These are phyloP conservation scores for Cryphonectria nitschkei DNA, from an alignment of 2,329 filamentous ascomycete species.

Conservation along the genomic window DNA sequence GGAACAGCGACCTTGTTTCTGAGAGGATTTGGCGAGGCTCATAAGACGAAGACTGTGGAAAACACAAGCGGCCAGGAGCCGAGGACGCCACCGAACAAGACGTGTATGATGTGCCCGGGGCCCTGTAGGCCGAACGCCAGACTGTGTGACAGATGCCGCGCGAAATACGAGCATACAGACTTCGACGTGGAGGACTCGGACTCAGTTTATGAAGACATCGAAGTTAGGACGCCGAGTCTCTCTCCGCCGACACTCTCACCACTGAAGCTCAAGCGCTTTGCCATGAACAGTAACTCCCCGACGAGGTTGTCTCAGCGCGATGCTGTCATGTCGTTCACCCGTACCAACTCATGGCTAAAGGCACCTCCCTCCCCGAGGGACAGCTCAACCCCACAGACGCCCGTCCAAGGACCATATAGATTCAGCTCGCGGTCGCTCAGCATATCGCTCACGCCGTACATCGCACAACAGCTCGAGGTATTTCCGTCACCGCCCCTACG, in stretches of 20 bases:
- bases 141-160: conserved; percentile 14
- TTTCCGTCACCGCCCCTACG: conserved; percentile 10
- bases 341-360: not conserved
- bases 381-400: not conserved
- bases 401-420: not conserved
- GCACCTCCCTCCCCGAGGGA: not conserved
- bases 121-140: conserved; percentile 1
- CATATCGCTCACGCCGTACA: conserved; percentile 17
- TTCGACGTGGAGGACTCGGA: conserved; percentile 12
- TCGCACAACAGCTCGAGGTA: conserved; percentile 24
- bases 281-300: not conserved
- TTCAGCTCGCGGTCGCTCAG: conserved; percentile 16
- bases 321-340: not conserved
- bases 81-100: not conserved
- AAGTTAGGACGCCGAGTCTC: not conserved
- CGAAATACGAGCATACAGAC: conserved; percentile 8
- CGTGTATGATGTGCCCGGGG: conserved; percentile 15
- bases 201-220: conserved; percentile 18
- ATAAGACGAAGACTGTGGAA: not conserved
- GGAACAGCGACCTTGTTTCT: not conserved
- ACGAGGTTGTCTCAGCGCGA: not conserved
- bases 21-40: not conserved
- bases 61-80: not conserved
- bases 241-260: not conserved
- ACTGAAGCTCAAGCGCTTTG: not conserved